Evolutionary conservation across 2,329 filamentous ascomycete genomes (phyloP).

Genomic region (Xylaria multiplex): DNA sequence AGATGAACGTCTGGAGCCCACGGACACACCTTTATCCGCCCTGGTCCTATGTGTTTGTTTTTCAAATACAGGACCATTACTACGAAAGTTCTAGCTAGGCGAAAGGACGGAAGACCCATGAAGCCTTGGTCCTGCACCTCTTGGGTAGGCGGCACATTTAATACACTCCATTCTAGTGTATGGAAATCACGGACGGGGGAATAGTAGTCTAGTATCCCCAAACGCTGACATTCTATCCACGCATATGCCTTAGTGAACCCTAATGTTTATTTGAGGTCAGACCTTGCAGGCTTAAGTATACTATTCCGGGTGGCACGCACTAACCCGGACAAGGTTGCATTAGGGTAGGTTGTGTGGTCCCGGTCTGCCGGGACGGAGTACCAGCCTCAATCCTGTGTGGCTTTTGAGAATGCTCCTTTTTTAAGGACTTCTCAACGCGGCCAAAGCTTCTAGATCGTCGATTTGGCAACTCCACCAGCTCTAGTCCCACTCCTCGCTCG

Average conservation of each 20-base stretch:
- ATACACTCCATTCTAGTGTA: not conserved
- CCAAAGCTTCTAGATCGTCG: conserved; percentile 41
- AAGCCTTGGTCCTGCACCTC: too few relatives aligned
- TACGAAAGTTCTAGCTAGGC: not conserved
- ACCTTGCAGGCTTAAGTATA: not conserved
- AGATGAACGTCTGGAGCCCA: not conserved
- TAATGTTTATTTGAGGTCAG: not conserved
- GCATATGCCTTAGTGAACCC: not conserved
- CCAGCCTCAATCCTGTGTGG: conserved; percentile 41
- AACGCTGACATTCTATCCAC: too few relatives aligned
- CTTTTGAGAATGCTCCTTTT: conserved; percentile 23
- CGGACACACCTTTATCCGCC: not conserved
- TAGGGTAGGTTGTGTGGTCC: conserved; percentile 43
- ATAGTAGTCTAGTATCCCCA: not conserved
- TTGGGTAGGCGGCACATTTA: not conserved
- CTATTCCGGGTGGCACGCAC: conserved; percentile 2
- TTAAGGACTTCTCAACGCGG: not conserved
- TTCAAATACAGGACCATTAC: not conserved
- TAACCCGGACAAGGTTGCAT: conserved; percentile 36
- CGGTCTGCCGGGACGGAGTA: conserved; percentile 36
- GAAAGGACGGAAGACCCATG: not conserved
- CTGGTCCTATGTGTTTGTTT: not conserved
- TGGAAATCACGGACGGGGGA: not conserved
- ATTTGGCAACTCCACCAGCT: conserved; percentile 36
- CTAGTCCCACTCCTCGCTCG: conserved; percentile 11